A percentile compares a stretch with the other conserved stretches of the same genome.
Evolutionary conservation across 495 filamentous ascomycete species (phyloP).

Genomic region (Penicillium goetzii): DNA sequence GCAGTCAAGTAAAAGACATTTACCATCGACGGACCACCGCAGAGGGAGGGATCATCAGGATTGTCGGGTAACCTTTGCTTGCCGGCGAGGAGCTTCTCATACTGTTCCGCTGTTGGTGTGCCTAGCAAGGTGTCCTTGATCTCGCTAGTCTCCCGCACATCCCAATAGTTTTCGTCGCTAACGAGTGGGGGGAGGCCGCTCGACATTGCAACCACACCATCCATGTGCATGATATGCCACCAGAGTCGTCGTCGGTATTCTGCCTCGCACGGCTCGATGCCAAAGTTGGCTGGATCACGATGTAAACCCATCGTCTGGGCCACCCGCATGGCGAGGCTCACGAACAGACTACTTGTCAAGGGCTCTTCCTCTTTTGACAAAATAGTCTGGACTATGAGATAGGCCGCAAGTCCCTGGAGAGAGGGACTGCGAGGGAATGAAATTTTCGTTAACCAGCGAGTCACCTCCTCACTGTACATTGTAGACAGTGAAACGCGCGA

Average conservation of each 20-base stretch:
- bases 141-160: constrained; percentile 50
- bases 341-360: constrained; percentile 51
- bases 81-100: constrained; percentile 37
- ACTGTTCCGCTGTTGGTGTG: constrained; percentile 43
- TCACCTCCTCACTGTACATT: constrained; percentile 46
- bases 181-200: constrained; percentile 51
- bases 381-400: constrained; percentile 52
- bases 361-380: constrained; percentile 53
- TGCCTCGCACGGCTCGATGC: constrained; percentile 65
- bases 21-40: constrained; percentile 51
- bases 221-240: constrained; percentile 75
- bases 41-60: constrained; percentile 49
- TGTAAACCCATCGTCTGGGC: constrained; percentile 76
- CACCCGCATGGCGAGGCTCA: constrained; percentile 64
- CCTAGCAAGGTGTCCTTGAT: constrained; percentile 51
- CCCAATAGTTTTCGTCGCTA: constrained; percentile 52
- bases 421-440: constrained; percentile 53
- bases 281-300: constrained; percentile 67
- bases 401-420: constrained; percentile 48
- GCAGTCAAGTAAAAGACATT: constrained; percentile 54
- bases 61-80: constrained; percentile 44
- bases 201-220: constrained; percentile 56
- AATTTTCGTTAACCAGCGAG: constrained; percentile 47
- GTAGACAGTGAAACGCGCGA: constrained; percentile 45
- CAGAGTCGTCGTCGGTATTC: constrained; percentile 71